These are phyloP conservation scores for Xylariaceae sp. DNA, from an alignment of 2,329 filamentous ascomycete species.

Conservation along the genomic window DNA sequence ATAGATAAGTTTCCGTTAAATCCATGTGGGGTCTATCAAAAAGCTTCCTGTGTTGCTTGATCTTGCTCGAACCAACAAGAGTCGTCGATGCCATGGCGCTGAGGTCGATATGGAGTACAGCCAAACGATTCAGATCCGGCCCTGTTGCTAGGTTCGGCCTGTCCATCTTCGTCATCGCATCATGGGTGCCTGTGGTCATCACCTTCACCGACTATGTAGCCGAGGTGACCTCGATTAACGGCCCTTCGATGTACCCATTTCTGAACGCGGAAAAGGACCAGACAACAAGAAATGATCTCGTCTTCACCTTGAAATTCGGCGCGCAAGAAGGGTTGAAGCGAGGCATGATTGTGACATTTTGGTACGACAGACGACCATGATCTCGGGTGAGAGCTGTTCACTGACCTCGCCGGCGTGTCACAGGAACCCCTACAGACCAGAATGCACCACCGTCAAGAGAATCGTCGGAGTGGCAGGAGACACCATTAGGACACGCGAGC, in stretches of 20 bases:
- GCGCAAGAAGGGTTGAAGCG: slow-evolving; percentile 51
- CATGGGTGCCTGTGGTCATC: slow-evolving; percentile 55
- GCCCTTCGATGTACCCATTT: slow-evolving; percentile 69
- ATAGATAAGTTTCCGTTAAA: too few species aligned
- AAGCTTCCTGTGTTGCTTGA: too few species aligned
- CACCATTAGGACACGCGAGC: slow-evolving; percentile 56
- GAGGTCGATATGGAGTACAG: slow-evolving; percentile 29
- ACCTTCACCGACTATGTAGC: slow-evolving; percentile 56
- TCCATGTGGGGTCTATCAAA: too few species aligned
- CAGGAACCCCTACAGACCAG: slow-evolving; percentile 65
- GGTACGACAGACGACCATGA: slow-evolving; percentile 34
- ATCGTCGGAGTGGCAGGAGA: slow-evolving; percentile 78
- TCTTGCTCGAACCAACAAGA: too few species aligned
- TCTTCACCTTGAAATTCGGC: slow-evolving; percentile 52
- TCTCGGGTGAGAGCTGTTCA: slow-evolving; percentile 1
- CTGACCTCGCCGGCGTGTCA: slow-evolving; percentile 6
- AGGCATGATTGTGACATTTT: slow-evolving; percentile 69
- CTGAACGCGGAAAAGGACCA: slow-evolving; percentile 60
- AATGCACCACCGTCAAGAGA: slow-evolving; percentile 68
- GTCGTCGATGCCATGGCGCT: slow-evolving; percentile 27
- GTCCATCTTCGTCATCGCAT: slow-evolving; percentile 44
- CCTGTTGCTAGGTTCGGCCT: slow-evolving; percentile 30
- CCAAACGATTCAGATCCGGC: too few species aligned
- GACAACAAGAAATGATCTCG: slow-evolving; percentile 45
- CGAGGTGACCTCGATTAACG: slow-evolving; percentile 49